phyloP scores from a whole-genome alignment of 768 basidiomycete species.

The Ramaria sp. region DNA sequence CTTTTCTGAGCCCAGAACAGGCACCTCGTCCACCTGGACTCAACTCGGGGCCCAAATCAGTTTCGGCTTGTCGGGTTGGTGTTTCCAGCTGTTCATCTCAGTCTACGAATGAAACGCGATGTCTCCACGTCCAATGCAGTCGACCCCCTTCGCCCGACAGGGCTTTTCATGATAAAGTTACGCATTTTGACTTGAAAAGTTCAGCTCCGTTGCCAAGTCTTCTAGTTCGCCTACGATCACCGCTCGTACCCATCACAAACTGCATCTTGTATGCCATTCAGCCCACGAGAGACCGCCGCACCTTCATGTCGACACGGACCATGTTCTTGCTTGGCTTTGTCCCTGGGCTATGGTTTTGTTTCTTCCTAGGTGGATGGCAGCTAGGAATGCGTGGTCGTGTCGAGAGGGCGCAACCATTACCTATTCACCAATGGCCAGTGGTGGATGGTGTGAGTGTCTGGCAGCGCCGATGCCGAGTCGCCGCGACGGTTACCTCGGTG shows the following conservation, averaged over 20 bases:
- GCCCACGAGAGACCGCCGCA: background rate
- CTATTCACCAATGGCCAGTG: background rate
- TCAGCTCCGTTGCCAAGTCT: too few species aligned
- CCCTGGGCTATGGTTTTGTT: background rate
- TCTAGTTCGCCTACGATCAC: too few species aligned
- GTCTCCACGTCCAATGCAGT: too few species aligned
- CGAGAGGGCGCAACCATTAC: background rate
- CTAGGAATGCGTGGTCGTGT: background rate
- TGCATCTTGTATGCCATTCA: background rate
- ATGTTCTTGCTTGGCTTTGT: background rate
- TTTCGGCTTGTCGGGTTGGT: too few species aligned
- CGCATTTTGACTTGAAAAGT: too few species aligned
- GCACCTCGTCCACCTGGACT: too few species aligned
- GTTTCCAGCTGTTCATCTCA: too few species aligned
- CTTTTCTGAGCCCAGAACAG: too few species aligned
- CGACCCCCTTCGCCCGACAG: too few species aligned
- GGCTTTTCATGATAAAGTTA: too few species aligned
- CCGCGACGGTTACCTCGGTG: background rate
- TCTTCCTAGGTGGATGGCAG: background rate
- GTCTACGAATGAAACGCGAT: too few species aligned
- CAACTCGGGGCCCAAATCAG: too few species aligned
- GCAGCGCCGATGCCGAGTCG: background rate
- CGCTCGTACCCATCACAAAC: background rate
- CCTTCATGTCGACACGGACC: background rate
- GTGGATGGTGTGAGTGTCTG: background rate